A percentile compares a stretch with the other conserved stretches of the same genome.
phyloP scores from a whole-genome alignment of 768 basidiomycete genomes.

The Lentinula sp. region DNA sequence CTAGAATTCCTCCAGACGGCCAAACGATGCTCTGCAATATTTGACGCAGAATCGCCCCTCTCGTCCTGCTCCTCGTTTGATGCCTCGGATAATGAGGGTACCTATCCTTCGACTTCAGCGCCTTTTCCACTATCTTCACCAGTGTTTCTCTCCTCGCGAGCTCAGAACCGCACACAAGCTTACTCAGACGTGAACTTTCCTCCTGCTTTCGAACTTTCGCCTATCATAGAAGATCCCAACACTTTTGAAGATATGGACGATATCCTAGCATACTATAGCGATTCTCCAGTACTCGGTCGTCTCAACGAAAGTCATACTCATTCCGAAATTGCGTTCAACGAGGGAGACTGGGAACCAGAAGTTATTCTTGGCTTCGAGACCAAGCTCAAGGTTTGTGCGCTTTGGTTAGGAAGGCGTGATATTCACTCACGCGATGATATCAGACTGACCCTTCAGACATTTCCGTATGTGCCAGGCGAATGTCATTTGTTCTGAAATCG shows the following conservation, averaged over 20 bases:
- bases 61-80: conserved; percentile 8
- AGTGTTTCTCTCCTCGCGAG: neutral
- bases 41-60: neutral
- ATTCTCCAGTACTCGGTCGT: neutral
- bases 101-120: neutral
- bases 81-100: conserved; percentile 3
- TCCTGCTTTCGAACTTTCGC: conserved; percentile 1
- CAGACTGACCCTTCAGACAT: neutral
- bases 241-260: conserved; percentile 1
- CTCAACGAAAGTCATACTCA: neutral
- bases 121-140: neutral
- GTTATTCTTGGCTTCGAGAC: neutral
- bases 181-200: neutral
- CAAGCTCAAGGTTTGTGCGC: neutral
- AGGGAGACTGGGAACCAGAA: conserved; percentile 2
- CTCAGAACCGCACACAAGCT: neutral
- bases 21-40: neutral
- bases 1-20: neutral
- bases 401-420: neutral
- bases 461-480: neutral
- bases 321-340: neutral
- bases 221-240: conserved; percentile 1
- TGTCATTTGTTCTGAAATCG: conserved; percentile 1
- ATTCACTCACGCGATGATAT: neutral
- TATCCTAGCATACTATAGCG: conserved; percentile 4